phyloP scores from a whole-genome alignment of 1,139 yeast species.

The Blastobotrys persicus region DNA sequence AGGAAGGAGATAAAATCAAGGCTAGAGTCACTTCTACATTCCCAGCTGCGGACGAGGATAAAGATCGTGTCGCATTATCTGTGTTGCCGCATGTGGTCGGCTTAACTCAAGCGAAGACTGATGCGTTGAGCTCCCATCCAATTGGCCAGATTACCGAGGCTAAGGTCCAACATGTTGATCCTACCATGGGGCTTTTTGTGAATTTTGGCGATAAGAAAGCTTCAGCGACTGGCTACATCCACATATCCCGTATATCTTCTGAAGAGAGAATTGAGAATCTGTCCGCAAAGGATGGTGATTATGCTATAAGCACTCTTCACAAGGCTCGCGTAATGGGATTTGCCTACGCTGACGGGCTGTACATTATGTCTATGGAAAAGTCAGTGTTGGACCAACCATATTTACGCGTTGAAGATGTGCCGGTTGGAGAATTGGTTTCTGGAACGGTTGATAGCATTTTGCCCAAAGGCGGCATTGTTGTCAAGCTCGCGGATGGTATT shows the following conservation, averaged over 20 bases:
- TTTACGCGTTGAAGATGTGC: conserved; percentile 66
- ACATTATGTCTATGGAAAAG: conserved; percentile 67
- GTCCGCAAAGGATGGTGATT: conserved; percentile 36
- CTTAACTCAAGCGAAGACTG: conserved; percentile 30
- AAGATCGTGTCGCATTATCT: conserved; percentile 63
- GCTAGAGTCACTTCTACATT: conserved; percentile 70
- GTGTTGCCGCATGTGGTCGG: conserved; percentile 54
- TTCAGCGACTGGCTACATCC: conserved; percentile 39
- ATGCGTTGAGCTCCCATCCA: conserved; percentile 67
- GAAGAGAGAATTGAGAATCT: conserved; percentile 49
- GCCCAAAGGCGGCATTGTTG: conserved; percentile 66
- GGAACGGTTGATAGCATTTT: conserved; percentile 63
- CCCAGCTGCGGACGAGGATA: conserved; percentile 42
- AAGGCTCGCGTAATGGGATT: conserved; percentile 75
- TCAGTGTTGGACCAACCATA: conserved; percentile 60
- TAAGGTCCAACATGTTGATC: conserved; percentile 55
- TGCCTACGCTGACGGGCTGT: conserved; percentile 62
- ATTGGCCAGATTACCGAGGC: conserved; percentile 63
- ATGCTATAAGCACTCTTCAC: conserved; percentile 62
- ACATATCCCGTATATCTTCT: conserved; percentile 59
- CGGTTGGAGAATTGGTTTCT: conserved; percentile 62
- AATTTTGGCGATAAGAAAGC: conserved; percentile 40
- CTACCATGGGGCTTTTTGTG: conserved; percentile 39
- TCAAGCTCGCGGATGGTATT: conserved; percentile 63
- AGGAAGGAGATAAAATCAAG: conserved; percentile 62